phyloP scores from a whole-genome alignment of 2,329 filamentous ascomycete species.

The Monilinia fructigena region DNA sequence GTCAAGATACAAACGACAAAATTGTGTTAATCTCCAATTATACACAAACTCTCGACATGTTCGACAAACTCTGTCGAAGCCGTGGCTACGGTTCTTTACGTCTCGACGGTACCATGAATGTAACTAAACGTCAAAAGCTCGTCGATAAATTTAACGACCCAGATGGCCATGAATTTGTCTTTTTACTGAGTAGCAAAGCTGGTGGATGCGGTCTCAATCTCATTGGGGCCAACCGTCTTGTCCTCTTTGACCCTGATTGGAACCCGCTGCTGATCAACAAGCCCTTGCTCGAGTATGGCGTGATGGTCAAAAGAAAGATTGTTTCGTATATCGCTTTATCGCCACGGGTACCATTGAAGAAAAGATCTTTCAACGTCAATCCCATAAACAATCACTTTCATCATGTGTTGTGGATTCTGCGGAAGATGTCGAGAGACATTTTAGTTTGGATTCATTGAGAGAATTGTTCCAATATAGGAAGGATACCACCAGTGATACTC shows the following conservation, averaged over 20 bases:
- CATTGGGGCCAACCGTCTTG: conserved; percentile 89
- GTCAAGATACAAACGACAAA: conserved; percentile 96
- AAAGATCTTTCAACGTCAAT: conserved; percentile 98
- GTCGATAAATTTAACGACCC: conserved; percentile 98
- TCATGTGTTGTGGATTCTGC: conserved; percentile 95
- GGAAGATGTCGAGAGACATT: conserved; percentile 96
- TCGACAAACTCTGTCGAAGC: conserved; percentile 83
- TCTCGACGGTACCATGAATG: conserved; percentile 95
- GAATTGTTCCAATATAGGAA: conserved; percentile 92
- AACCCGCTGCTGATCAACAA: conserved; percentile 96
- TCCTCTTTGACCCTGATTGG: conserved; percentile 97
- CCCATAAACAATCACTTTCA: conserved; percentile 94
- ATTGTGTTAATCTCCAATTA: conserved; percentile 99
- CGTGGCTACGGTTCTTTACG: conserved; percentile 83
- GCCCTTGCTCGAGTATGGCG: conserved; percentile 96
- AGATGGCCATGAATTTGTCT: conserved; percentile 84
- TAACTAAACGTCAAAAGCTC: conserved; percentile 93
- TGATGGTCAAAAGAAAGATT: conserved; percentile 98
- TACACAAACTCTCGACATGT: conserved; percentile 91
- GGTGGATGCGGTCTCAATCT: conserved; percentile 95
- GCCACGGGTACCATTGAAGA: conserved; percentile 97
- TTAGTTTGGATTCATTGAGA: conserved; percentile 83
- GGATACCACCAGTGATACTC: conserved; percentile 85
- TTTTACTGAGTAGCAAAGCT: conserved; percentile 94
- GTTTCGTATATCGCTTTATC: conserved; percentile 99